These are phyloP conservation scores for Avena insularis DNA, from an alignment of 176 grass and related monocot species.

Conservation along the genomic window DNA sequence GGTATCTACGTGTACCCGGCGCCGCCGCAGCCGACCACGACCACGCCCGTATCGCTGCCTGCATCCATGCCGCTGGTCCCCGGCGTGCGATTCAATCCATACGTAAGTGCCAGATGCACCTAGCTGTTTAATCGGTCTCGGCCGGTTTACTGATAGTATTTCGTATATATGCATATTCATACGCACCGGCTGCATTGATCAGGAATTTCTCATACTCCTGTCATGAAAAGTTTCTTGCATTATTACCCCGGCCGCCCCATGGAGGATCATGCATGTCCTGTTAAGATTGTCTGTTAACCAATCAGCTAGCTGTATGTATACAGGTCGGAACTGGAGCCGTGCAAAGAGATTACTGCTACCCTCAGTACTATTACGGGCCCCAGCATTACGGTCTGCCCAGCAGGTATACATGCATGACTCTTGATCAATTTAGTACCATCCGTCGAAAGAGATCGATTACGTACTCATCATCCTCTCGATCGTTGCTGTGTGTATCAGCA, in stretches of 20 bases:
- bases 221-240: background rate
- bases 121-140: background rate
- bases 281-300: background rate
- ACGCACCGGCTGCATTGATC: background rate
- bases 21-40: background rate
- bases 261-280: background rate
- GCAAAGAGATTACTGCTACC: background rate
- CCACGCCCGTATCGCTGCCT: background rate
- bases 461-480: background rate
- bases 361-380: conserved; percentile 4
- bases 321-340: conserved; percentile 45
- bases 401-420: conserved; percentile 15
- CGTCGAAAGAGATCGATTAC: background rate
- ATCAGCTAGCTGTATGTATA: background rate
- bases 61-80: background rate
- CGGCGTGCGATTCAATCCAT: conserved; percentile 6
- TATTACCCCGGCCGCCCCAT: background rate
- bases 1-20: conserved; percentile 39
- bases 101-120: background rate
- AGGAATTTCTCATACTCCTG: background rate
- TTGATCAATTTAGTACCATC: background rate
- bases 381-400: conserved; percentile 37
- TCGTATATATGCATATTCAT: background rate
- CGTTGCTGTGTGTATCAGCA: background rate
- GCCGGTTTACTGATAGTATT: background rate